Base-by-base conservation (phyloP, 768 basidiomycete species). In the Boletus subparvulus region DNA sequence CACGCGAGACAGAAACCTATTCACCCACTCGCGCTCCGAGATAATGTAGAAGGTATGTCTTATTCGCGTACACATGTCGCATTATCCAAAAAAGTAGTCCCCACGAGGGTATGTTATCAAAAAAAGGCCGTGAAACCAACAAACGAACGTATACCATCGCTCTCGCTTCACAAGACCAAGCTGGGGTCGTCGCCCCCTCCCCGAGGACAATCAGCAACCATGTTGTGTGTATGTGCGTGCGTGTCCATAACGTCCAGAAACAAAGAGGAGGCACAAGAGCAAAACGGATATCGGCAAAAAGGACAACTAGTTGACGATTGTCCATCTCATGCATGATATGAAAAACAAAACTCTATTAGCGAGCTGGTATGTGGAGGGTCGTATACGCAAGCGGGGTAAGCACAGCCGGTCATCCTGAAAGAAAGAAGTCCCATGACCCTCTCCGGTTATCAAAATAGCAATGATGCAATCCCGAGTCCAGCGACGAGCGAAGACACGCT, bases 191-290 rank as follows among this genome's bases (percentile, higher is more conserved):
- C 24, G 26, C 28, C 37, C 41, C 26, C 26, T 28, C 26, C 26
- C 36, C 47, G 44, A 65, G 56, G 50, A 54, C 59, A 60, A 55
- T 60, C 44, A 51, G 63, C 56, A 52, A 46, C 47, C 52, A 54
- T 53, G 61, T 63, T 54, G 50, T 50, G 17, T 54, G 50, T 50
- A 12, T 48, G 45, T 54, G 52, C 48, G 19, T 46, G 45, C 56
- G 39, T 57, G 63, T 71, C 65, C 67, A 45, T 63, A 58, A 42
- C 16, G 65, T 70, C 65, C 68, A 60, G 35, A 36, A 41, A 55
- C 41, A 42, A 28, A 26, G n/a, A 35, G 9, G n/a, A n/a, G 41
- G 26, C 32, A 28, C 30, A 53, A 46, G 52, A 46, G 44, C 37
- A 46, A 39, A 32, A 35, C 21, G 33, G 41, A 42, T 47, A 52